Conservation (phyloP, 306 rosid genomes). For the Betula pendula region DNA sequence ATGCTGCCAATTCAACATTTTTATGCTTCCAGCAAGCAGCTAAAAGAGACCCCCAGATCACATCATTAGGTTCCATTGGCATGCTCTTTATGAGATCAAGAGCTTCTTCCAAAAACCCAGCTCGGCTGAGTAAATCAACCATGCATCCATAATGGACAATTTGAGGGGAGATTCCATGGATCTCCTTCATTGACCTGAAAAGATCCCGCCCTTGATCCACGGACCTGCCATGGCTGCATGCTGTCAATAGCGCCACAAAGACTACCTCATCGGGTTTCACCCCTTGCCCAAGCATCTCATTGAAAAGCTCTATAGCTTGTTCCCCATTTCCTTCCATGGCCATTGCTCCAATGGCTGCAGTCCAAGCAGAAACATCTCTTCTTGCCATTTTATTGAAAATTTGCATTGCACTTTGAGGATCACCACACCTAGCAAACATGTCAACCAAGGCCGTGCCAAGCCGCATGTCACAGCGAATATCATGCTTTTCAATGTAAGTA, state of each 20-base stretch:
- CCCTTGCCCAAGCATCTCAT: constrained; percentile 59
- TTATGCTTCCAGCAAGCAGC: constrained; percentile 73
- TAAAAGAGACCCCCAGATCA: constrained; percentile 76
- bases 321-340: constrained; percentile 69
- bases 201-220: constrained; percentile 58
- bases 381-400: constrained; percentile 54
- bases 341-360: constrained; percentile 80
- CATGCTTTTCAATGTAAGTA: constrained; percentile 45
- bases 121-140: constrained; percentile 79
- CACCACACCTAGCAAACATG: constrained; percentile 78
- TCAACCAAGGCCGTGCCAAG: constrained; percentile 76
- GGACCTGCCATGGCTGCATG: constrained; percentile 70
- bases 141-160: constrained; percentile 78
- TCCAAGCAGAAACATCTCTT: constrained; percentile 72
- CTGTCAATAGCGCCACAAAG: constrained; percentile 69
- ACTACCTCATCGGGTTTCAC: constrained; percentile 62
- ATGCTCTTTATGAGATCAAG: constrained; percentile 56
- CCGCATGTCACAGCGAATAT: constrained; percentile 58
- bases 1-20: constrained; percentile 55
- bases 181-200: constrained; percentile 55
- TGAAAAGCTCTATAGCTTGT: constrained; percentile 53
- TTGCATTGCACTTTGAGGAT: constrained; percentile 55
- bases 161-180: constrained; percentile 50
- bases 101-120: constrained; percentile 68
- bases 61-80: constrained; percentile 76